These are phyloP conservation scores for Decorospora gaudefroyi DNA, from an alignment of 2,329 filamentous ascomycete genomes.

Conservation along the genomic window DNA sequence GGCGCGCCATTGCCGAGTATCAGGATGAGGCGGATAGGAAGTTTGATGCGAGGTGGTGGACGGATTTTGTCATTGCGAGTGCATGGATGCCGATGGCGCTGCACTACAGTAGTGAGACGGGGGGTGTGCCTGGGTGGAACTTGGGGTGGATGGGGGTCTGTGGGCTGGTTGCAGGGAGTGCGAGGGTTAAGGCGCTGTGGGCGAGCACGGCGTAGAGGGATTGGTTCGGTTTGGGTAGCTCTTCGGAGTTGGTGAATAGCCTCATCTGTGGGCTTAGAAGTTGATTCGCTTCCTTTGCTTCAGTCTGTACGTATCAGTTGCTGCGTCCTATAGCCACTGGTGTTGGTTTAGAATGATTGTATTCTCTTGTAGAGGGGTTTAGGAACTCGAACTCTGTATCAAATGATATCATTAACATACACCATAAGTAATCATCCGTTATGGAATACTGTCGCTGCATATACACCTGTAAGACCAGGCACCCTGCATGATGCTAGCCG, in stretches of 20 bases:
- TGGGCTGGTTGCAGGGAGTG: slow-evolving; percentile 49
- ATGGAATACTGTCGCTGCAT: no score
- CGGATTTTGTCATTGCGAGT: slow-evolving; percentile 49
- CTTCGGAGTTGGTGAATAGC: no score
- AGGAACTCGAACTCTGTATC: no score
- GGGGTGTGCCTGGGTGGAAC: slow-evolving; percentile 52
- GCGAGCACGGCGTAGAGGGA: slow-evolving; percentile 21
- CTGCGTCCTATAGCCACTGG: no score
- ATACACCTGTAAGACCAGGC: no score
- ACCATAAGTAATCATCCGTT: no score
- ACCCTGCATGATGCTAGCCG: slow-evolving; percentile 15
- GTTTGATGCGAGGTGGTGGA: slow-evolving; percentile 50
- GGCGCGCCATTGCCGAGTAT: slow-evolving; percentile 35
- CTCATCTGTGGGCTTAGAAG: neutral
- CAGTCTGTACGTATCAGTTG: no score
- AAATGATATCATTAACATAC: no score
- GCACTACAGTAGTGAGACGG: slow-evolving; percentile 47
- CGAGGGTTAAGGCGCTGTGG: slow-evolving; percentile 36
- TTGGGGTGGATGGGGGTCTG: slow-evolving; percentile 51
- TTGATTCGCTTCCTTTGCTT: no score
- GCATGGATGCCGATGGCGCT: slow-evolving; percentile 53
- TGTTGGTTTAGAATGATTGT: no score
- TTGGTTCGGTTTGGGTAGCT: neutral
- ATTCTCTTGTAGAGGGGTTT: no score
- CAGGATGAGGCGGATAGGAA: slow-evolving; percentile 48